Conservation (phyloP, 306 rosid species). For the Comarum palustre region DNA sequence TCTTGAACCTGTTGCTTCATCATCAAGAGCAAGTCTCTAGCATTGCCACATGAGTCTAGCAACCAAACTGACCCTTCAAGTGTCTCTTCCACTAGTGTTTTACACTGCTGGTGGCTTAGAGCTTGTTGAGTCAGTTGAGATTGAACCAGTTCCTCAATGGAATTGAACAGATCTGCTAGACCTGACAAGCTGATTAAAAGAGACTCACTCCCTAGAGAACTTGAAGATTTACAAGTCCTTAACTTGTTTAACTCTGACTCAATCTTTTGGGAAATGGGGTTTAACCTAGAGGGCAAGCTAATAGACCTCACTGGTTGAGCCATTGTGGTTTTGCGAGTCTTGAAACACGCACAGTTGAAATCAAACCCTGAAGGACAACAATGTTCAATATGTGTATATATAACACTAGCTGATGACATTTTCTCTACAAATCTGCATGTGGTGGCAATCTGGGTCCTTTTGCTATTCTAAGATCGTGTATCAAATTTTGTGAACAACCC, state of each 20-base stretch:
- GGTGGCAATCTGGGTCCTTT: not conserved
- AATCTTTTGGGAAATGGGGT: conserved; percentile 45
- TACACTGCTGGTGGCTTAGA: conserved; percentile 40
- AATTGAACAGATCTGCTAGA: conserved; percentile 55
- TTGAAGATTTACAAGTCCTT: conserved; percentile 21
- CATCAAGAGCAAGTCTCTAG: conserved; percentile 44
- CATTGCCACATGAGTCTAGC: conserved; percentile 53
- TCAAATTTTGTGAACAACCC: conserved; percentile 28
- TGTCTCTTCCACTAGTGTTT: conserved; percentile 39
- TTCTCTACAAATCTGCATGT: conserved; percentile 7
- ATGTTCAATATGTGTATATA: not conserved
- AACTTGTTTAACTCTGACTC: conserved; percentile 50
- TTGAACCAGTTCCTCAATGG: conserved; percentile 52
- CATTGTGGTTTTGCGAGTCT: conserved; percentile 16
- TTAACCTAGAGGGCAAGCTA: conserved; percentile 66
- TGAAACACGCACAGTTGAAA: not conserved
- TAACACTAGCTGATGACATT: conserved; percentile 3
- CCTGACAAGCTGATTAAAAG: conserved; percentile 46
- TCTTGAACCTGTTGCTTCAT: conserved; percentile 37
- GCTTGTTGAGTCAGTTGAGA: conserved; percentile 53
- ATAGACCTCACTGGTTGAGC: conserved; percentile 65
- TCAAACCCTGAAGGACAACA: conserved; percentile 1
- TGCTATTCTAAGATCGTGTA: conserved; percentile 27
- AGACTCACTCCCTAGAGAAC: conserved; percentile 32
- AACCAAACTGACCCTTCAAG: conserved; percentile 48